A percentile compares a stretch with the other conserved stretches of the same genome.
phyloP scores from a whole-genome alignment of 2,329 filamentous ascomycete genomes.

The Cladosporium phlei region DNA sequence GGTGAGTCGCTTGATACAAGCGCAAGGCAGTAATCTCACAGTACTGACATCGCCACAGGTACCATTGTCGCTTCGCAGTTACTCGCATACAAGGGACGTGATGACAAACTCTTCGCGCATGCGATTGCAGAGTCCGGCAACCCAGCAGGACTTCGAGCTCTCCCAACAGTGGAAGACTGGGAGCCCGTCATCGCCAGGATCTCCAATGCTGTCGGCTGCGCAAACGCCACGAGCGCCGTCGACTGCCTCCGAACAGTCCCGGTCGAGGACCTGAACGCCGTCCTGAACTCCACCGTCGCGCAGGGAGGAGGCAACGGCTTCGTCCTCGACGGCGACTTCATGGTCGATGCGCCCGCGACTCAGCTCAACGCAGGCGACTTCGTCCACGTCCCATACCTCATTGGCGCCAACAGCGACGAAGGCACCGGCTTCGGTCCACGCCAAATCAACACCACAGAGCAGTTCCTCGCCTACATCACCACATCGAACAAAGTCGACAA shows the following conservation, averaged over 20 bases:
- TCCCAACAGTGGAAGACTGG: slow-evolving; percentile 20
- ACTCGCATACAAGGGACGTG: slow-evolving; percentile 50
- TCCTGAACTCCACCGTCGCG: slow-evolving; percentile 24
- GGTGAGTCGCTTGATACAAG: slow-evolving; percentile 23
- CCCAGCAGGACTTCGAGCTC: slow-evolving; percentile 27
- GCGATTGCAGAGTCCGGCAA: slow-evolving; percentile 49
- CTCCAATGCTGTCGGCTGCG: slow-evolving; percentile 20
- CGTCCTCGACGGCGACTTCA: slow-evolving; percentile 26
- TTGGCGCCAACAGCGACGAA: slow-evolving; percentile 27
- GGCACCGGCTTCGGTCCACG: slow-evolving; percentile 20
- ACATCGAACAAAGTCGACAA: slow-evolving; percentile 23
- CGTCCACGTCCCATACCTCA: slow-evolving; percentile 24
- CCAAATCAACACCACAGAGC: slow-evolving; percentile 22
- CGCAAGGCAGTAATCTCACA: slow-evolving; percentile 10
- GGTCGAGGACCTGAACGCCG: slow-evolving; percentile 18
- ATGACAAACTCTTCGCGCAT: slow-evolving; percentile 52
- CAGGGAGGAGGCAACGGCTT: slow-evolving; percentile 19
- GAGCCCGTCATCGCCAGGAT: slow-evolving; percentile 27
- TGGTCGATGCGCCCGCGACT: slow-evolving; percentile 16
- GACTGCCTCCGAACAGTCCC: slow-evolving; percentile 29
- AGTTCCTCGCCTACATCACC: slow-evolving; percentile 19
- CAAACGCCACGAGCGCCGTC: slow-evolving; percentile 28
- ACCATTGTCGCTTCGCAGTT: slow-evolving; percentile 49
- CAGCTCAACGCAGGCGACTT: slow-evolving; percentile 24
- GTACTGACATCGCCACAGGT: slow-evolving; percentile 21